Base-by-base conservation (phyloP, 139 green algal species). In the Micromonas pusilla region DNA sequence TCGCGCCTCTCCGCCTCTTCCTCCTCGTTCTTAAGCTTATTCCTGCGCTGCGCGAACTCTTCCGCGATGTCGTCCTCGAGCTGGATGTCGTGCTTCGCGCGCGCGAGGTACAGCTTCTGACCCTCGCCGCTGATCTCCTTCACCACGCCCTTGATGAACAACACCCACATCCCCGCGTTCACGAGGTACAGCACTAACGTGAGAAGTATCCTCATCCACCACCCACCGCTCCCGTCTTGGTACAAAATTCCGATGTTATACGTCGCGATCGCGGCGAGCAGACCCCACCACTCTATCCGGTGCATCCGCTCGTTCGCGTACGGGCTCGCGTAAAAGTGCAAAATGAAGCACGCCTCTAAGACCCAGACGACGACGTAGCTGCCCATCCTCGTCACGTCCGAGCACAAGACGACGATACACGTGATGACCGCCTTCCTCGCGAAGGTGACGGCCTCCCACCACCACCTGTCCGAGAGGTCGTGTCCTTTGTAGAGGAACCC, bases 21-120 rank as follows among this genome's bases (percentile, higher is more conserved):
- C 6, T 30, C 2, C 26, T 30, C 16, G 6, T 60, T 34, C 38
- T 25, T 28, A 5, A 21, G 16, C 71, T 30, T 68, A 28, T 32
- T 2, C 28, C 65, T 34, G 20, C 80, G 62, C 67, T 79, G 79
- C 45, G 76, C 79, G 52, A 74, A 73, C 75, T 81, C 33, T 4
- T 80, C 70, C 33, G 85, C 83, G 60, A 86, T 79, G 30, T 72
- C 72, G 13, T 76, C 63, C 23, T 76, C 80, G 33, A 83, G 78
- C 20, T 86, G 57, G 79, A 86, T 85, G 52, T 87, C 78, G 28
- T 84, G 45, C 9, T 57, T 57, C 45, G 45, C 45, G 45, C 45
- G 45, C 9, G 45, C 45, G 45, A 57, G 9, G 9, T 16, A 23
- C 45, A 57, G 9, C 45, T 9, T 57, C 45, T 57, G 9, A 57